Evolutionary conservation across 805 yeast genomes (phyloP).

Genomic region (Candida golubevii): DNA sequence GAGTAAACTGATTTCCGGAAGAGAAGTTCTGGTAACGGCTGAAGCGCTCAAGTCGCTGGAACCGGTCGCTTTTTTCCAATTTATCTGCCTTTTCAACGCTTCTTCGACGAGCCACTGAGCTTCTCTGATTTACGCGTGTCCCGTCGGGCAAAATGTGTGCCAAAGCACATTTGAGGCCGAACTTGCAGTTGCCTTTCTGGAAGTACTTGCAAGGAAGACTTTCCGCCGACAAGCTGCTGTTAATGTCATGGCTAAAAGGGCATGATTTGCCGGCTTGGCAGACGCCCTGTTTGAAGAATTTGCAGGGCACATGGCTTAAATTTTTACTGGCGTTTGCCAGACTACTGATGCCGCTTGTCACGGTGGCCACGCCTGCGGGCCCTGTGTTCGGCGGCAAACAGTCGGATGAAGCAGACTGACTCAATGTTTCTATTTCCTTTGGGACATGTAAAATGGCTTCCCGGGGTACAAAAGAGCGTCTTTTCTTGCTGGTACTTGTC

Average conservation of each 20-base stretch:
- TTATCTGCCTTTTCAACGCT: no score
- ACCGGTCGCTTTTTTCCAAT: no score
- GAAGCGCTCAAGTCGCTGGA: no score
- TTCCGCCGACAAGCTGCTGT: constrained; percentile 48
- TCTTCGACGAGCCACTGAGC: no score
- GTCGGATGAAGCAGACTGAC: constrained; percentile 8
- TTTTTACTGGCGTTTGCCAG: constrained; percentile 34
- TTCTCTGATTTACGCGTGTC: constrained; percentile 44
- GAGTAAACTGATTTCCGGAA: no score
- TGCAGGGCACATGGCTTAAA: constrained; percentile 93
- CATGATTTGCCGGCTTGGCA: constrained; percentile 94
- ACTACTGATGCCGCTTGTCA: constrained; percentile 6
- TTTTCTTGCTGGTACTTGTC: no score
- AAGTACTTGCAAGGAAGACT: constrained; percentile 83
- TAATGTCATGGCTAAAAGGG: constrained; percentile 81
- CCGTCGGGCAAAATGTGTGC: constrained; percentile 91
- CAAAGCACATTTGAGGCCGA: constrained; percentile 90
- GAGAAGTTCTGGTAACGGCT: no score
- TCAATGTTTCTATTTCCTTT: constrained; percentile 6
- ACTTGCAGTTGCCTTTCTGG: constrained; percentile 94
- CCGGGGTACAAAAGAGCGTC: neutral
- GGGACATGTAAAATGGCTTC: constrained; percentile 2
- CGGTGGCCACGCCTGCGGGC: constrained; percentile 11
- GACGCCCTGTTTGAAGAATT: constrained; percentile 84
- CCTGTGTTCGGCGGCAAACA: constrained; percentile 18